Evolutionary conservation across 2,329 filamentous ascomycete genomes (phyloP).

Genomic region (Graphium sp.): DNA sequence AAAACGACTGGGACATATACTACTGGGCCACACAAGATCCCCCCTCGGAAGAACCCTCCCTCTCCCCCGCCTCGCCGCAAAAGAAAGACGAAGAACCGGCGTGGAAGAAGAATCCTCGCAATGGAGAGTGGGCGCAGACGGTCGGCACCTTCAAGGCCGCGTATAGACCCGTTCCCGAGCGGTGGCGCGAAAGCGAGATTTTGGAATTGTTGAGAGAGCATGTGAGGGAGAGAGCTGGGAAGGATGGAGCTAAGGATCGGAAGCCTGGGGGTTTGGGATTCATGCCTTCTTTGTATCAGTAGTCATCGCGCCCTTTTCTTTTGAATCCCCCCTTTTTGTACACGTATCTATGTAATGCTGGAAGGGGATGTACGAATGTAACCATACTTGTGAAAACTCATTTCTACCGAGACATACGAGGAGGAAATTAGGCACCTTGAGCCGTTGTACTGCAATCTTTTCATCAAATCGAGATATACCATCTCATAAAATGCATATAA

Average conservation of each 20-base stretch:
- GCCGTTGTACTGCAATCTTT: too few relatives aligned
- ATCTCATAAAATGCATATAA: too few relatives aligned
- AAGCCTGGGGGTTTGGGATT: conserved; percentile 41
- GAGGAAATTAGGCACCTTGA: too few relatives aligned
- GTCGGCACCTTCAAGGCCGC: conserved; percentile 87
- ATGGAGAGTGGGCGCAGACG: conserved; percentile 92
- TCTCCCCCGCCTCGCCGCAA: conserved; percentile 16
- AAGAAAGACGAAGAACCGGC: conserved; percentile 10
- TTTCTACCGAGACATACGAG: too few relatives aligned
- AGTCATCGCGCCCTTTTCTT: too few relatives aligned
- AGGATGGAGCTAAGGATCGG: conserved; percentile 17
- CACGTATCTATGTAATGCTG: too few relatives aligned
- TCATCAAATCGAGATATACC: too few relatives aligned
- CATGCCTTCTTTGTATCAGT: conserved; percentile 29
- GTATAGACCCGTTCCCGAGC: conserved; percentile 71
- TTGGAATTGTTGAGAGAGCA: conserved; percentile 62
- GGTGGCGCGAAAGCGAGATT: conserved; percentile 76
- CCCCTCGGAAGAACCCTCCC: conserved; percentile 30
- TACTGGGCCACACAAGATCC: conserved; percentile 93
- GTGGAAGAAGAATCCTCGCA: conserved; percentile 16
- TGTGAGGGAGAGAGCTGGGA: conserved; percentile 41
- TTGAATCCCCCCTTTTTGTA: not conserved
- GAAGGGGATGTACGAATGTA: too few relatives aligned
- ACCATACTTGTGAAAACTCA: too few relatives aligned
- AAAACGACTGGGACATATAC: conserved; percentile 99